Evolutionary conservation across 1,284 basidiomycete species (phyloP).

Genomic region (Vanrija sp.): DNA sequence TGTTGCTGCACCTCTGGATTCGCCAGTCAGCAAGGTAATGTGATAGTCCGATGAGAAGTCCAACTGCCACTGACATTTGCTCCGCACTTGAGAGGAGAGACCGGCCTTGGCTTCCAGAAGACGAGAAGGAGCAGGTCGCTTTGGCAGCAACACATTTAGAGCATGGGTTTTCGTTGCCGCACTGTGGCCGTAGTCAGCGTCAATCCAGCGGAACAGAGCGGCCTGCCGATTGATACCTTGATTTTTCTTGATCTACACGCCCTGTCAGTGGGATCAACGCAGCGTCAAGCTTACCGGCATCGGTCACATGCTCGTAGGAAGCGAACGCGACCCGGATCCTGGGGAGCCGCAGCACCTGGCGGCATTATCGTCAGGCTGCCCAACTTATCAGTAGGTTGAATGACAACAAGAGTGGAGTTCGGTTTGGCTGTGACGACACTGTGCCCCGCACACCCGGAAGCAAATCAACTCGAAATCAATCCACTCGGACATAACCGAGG

Average conservation of each 20-base stretch:
- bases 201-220: too few relatives aligned
- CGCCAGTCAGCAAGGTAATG: too few relatives aligned
- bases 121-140: conserved; percentile 8
- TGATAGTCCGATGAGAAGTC: too few relatives aligned
- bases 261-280: neutral
- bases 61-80: neutral
- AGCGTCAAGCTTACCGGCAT: conserved; percentile 8
- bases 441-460: too few relatives aligned
- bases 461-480: too few relatives aligned
- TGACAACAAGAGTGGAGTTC: too few relatives aligned
- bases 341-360: too few relatives aligned
- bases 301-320: conserved; percentile 14
- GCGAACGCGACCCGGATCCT: conserved; percentile 4
- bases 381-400: too few relatives aligned
- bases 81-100: conserved; percentile 6
- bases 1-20: too few relatives aligned
- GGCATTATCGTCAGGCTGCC: too few relatives aligned
- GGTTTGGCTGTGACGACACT: too few relatives aligned
- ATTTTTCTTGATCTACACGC: conserved; percentile 5
- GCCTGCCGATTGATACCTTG: conserved; percentile 1
- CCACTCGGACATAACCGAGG: too few relatives aligned
- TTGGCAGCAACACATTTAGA: conserved; percentile 10
- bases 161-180: conserved; percentile 14
- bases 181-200: neutral
- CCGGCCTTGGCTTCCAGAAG: neutral